Percentiles rank a stretch among this genome's conserved stretches.
Conservation (phyloP, 2,329 filamentous ascomycete species). For the Verticillium albo-atrum region DNA sequence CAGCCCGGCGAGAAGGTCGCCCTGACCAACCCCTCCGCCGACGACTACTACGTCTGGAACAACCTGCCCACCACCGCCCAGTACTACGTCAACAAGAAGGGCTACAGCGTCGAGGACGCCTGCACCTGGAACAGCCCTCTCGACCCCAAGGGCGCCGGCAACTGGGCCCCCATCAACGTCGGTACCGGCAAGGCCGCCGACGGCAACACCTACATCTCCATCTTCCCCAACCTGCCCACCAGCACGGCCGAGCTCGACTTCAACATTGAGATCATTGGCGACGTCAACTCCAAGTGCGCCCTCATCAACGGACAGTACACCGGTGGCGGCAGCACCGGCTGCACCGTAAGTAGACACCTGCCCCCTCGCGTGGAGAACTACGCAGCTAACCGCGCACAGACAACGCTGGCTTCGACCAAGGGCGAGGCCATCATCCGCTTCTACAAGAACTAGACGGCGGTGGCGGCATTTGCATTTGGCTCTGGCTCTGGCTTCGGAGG, state of each 20-base stretch:
- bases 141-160: slow-evolving; percentile 58
- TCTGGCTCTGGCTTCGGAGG: background rate
- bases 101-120: slow-evolving; percentile 58
- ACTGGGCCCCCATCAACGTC: slow-evolving; percentile 84
- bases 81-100: slow-evolving; percentile 92
- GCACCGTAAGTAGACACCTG: slow-evolving; percentile 64
- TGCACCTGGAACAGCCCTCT: slow-evolving; percentile 67
- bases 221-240: slow-evolving; percentile 81
- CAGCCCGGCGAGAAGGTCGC: slow-evolving; percentile 52
- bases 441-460: slow-evolving; percentile 21
- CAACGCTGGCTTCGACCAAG: slow-evolving; percentile 30
- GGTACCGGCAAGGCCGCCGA: slow-evolving; percentile 67
- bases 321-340: slow-evolving; percentile 54
- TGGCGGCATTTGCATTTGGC: background rate
- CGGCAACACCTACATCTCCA: slow-evolving; percentile 71
- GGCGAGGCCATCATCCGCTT: slow-evolving; percentile 40
- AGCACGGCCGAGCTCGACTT: slow-evolving; percentile 67
- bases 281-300: slow-evolving; percentile 55
- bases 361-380: background rate
- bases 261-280: slow-evolving; percentile 71
- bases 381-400: slow-evolving; percentile 25
- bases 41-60: slow-evolving; percentile 74
- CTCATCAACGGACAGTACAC: slow-evolving; percentile 61
- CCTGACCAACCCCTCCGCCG: slow-evolving; percentile 72
- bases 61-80: slow-evolving; percentile 77